Conservation (phyloP, 176 grass and related monocot species). For the Zizania latifolia region DNA sequence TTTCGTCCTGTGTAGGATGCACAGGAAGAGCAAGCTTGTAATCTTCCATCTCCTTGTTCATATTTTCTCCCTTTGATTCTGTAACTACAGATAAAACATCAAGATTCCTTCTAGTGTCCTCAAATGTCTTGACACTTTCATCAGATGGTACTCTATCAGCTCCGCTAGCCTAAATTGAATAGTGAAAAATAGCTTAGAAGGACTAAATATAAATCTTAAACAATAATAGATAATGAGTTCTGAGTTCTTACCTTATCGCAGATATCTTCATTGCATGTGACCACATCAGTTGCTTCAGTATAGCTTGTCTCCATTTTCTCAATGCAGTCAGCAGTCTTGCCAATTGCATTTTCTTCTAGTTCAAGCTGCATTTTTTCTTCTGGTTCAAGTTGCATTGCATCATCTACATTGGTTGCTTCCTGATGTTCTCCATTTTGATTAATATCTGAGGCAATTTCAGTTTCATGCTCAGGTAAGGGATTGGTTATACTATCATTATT, state of each 20-base stretch:
- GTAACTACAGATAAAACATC: slow-evolving; percentile 41
- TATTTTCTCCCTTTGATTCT: slow-evolving; percentile 36
- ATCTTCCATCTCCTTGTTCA: slow-evolving; percentile 30
- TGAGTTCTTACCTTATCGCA: slow-evolving; percentile 31
- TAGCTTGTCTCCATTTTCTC: slow-evolving; percentile 22
- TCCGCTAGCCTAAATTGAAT: slow-evolving; percentile 40
- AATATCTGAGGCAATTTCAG: background rate
- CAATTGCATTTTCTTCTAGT: too few relatives aligned
- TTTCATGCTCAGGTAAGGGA: background rate
- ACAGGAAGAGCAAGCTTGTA: slow-evolving; percentile 31
- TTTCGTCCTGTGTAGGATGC: slow-evolving; percentile 25
- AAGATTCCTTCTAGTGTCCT: slow-evolving; percentile 33
- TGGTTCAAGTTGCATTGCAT: background rate
- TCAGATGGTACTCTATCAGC: slow-evolving; percentile 29
- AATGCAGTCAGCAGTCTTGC: slow-evolving; percentile 2
- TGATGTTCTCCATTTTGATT: background rate
- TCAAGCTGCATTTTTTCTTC: too few relatives aligned
- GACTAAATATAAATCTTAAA: slow-evolving; percentile 4
- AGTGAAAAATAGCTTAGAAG: slow-evolving; percentile 29
- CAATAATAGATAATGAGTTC: background rate
- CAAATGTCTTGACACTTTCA: slow-evolving; percentile 27
- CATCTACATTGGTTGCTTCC: background rate
- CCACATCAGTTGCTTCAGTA: slow-evolving; percentile 18
- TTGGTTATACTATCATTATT: background rate
- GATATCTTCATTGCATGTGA: slow-evolving; percentile 7